Percentiles rank a stretch among this genome's conserved stretches.
Conservation (phyloP, 2,329 filamentous ascomycete genomes). For the Penicillium hesseltinei region DNA sequence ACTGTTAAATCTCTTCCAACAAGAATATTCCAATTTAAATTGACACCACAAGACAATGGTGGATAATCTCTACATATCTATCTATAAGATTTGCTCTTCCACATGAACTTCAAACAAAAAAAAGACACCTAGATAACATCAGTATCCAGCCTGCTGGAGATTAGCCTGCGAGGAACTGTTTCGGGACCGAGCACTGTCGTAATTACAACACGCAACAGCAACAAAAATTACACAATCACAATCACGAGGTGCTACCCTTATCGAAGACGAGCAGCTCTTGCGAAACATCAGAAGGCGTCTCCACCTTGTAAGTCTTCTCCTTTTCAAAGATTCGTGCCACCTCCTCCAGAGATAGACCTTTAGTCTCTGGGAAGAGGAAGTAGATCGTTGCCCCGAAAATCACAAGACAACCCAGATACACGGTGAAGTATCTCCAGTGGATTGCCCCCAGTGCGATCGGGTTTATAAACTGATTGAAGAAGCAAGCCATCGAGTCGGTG, state of each 20-base stretch:
- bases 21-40: not conserved
- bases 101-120: not conserved
- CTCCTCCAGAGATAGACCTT: slow-evolving; percentile 18
- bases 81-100: slow-evolving; percentile 5
- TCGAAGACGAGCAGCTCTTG: slow-evolving; percentile 11
- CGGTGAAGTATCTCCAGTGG: slow-evolving; percentile 43
- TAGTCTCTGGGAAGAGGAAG: slow-evolving; percentile 35
- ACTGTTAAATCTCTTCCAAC: not conserved
- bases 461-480: slow-evolving; percentile 44
- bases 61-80: slow-evolving; percentile 5
- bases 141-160: not conserved
- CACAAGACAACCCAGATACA: slow-evolving; percentile 39
- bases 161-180: slow-evolving; percentile 2
- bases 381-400: slow-evolving; percentile 35
- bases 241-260: slow-evolving; percentile 6
- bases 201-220: slow-evolving; percentile 9
- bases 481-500: slow-evolving; percentile 26
- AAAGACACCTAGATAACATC: slow-evolving; percentile 6
- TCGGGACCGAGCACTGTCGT: slow-evolving; percentile 9
- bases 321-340: slow-evolving; percentile 16
- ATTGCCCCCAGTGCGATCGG: slow-evolving; percentile 41
- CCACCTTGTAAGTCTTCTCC: slow-evolving; percentile 4
- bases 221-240: slow-evolving; percentile 5
- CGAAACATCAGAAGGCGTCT: slow-evolving; percentile 10
- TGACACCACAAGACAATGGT: slow-evolving; percentile 1